phyloP scores from a whole-genome alignment of 164 flowering plant species.

The Berberis thunbergii region DNA sequence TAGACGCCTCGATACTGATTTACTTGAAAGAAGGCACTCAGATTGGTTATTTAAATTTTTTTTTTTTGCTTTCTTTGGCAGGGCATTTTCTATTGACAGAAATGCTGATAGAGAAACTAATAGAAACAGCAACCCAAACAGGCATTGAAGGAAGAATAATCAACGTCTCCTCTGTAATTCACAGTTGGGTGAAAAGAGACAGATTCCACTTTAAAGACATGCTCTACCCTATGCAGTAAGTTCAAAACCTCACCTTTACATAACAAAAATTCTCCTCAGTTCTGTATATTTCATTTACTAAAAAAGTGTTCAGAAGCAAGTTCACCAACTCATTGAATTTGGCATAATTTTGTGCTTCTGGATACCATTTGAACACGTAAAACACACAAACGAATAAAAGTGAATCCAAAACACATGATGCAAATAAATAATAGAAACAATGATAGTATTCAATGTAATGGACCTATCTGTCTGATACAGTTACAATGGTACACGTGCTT shows the following conservation, averaged over 20 bases:
- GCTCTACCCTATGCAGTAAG: slow-evolving; percentile 64
- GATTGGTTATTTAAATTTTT: not conserved
- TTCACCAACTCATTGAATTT: too few relatives aligned
- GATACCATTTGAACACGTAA: too few relatives aligned
- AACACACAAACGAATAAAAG: too few relatives aligned
- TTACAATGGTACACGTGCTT: slow-evolving; percentile 78
- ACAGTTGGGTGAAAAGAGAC: slow-evolving; percentile 72
- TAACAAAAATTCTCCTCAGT: not conserved
- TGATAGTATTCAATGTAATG: too few relatives aligned
- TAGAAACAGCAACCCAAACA: slow-evolving; percentile 57
- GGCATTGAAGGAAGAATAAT: slow-evolving; percentile 81
- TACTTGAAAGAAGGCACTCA: too few relatives aligned
- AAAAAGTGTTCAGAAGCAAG: too few relatives aligned
- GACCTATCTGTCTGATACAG: slow-evolving; percentile 27
- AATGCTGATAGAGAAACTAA: slow-evolving; percentile 64
- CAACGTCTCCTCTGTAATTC: slow-evolving; percentile 77
- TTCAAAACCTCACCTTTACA: not conserved
- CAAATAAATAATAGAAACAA: too few relatives aligned
- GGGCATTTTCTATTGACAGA: slow-evolving; percentile 85
- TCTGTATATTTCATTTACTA: not conserved
- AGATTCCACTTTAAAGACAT: slow-evolving; percentile 45
- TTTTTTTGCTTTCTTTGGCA: slow-evolving; percentile 15
- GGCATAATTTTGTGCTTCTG: too few relatives aligned
- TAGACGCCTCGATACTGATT: too few relatives aligned
- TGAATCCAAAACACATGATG: too few relatives aligned